Conservation (phyloP, 2,329 filamentous ascomycete genomes). For the Clarireedia sp. region DNA sequence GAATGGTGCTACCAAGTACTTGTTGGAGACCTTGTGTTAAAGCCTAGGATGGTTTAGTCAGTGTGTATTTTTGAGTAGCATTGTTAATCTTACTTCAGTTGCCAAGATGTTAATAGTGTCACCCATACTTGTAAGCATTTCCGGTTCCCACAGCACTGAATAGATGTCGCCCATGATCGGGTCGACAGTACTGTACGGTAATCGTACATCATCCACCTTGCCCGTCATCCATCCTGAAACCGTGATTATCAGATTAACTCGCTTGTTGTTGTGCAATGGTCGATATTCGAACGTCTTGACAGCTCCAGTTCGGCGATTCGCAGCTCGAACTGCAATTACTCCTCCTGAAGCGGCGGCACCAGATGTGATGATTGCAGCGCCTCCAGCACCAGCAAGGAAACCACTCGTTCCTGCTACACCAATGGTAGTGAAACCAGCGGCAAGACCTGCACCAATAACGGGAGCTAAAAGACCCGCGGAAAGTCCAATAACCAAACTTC, state of each 20-base stretch:
- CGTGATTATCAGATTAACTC: conserved; percentile 90
- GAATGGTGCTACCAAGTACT: conserved; percentile 81
- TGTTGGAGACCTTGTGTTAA: conserved; percentile 95
- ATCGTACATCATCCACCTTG: conserved; percentile 89
- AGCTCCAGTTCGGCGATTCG: conserved; percentile 78
- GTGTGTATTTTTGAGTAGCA: background rate
- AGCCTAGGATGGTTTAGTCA: conserved; percentile 49
- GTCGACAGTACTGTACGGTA: conserved; percentile 94
- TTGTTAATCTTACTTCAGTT: conserved; percentile 63
- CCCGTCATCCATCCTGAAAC: conserved; percentile 98
- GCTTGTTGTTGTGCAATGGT: conserved; percentile 94
- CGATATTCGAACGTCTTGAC: conserved; percentile 97
- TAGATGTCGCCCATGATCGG: conserved; percentile 98
- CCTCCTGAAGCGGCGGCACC: conserved; percentile 79
- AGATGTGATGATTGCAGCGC: conserved; percentile 89
- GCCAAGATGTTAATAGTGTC: conserved; percentile 97
- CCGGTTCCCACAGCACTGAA: conserved; percentile 93
- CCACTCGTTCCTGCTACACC: conserved; percentile 81
- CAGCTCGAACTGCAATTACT: conserved; percentile 77
- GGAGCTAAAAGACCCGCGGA: conserved; percentile 88
- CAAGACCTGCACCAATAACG: conserved; percentile 87
- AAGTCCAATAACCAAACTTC: conserved; percentile 87
- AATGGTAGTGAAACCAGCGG: conserved; percentile 90
- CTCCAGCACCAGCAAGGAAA: conserved; percentile 86
- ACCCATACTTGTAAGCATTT: conserved; percentile 97